Evolutionary conservation across 1,284 basidiomycete species (phyloP), one percentile per base, ranked within the genome.

Genomic region (Puccinia sorghi): DNA sequence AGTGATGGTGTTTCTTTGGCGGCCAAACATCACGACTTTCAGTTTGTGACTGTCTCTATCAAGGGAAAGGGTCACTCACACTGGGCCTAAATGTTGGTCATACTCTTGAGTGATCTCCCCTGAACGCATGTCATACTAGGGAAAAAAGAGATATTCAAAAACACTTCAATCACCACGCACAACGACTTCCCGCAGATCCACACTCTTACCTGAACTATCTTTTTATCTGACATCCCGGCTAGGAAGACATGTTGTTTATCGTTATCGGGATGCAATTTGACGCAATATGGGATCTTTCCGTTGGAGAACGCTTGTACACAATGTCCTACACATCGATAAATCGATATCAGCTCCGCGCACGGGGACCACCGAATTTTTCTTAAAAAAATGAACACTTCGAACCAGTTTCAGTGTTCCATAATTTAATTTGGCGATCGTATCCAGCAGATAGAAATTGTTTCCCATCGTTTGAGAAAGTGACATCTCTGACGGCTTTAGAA

Each of bases 221-320:
- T 98, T 86, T 98, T 99, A 86, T 99, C 96, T 72, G 92, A 93
- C 95, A 98, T 99, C 81, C 97, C 97, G 57, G 96, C 94, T 52
- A 99, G 87, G 87, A 99, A 99, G 79, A 95, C 91, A 84, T 98
- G 87, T 84, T 97, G 94, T 85, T 98, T 97, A 83, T 97, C 94
- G 72, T 91, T 88, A 84, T 97, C 94, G 7, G 97, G 97, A 85
- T 99, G 92, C 87, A 97, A 99, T 78, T 90, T 90, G 73, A 99
- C 88, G 77, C 94, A 93, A 84, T 98, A 94, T 17, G 97, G 93
- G 22, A 95, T 93, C 86, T 97, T 97, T 80, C 94, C 95, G 83
- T 97, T 97, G 81, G 91, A 91, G 86, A 98, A 98, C 6, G 94
- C 92, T 84, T 95, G 92, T 80, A 97, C 86, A 86, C 96, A 98